These are phyloP conservation scores for Dothidotthia symphoricarpi DNA, from an alignment of 2,329 filamentous ascomycete genomes.

Conservation along the genomic window DNA sequence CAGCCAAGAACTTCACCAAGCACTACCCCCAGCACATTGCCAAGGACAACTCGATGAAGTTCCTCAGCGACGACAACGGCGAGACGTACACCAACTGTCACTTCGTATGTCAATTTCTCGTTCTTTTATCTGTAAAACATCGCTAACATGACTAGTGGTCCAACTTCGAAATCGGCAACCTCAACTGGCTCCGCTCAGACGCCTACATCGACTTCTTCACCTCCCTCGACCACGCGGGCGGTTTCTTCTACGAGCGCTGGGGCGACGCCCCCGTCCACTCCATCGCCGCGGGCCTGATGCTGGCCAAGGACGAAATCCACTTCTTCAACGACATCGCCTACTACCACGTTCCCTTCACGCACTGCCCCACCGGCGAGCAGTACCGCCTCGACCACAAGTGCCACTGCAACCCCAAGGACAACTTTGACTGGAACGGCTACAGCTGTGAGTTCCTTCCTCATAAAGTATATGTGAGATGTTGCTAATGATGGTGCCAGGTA, in stretches of 20 bases:
- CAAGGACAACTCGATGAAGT: constrained; percentile 81
- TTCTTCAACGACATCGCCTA: constrained; percentile 99
- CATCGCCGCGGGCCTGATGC: constrained; percentile 83
- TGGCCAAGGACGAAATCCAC: constrained; percentile 91
- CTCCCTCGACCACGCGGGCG: constrained; percentile 81
- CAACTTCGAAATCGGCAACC: constrained; percentile 94
- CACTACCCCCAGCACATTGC: constrained; percentile 85
- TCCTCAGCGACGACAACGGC: constrained; percentile 87
- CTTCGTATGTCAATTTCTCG: constrained; percentile 63
- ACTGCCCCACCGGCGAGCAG: constrained; percentile 91
- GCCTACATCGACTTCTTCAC: constrained; percentile 91
- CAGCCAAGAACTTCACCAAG: constrained; percentile 89
- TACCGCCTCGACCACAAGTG: constrained; percentile 81
- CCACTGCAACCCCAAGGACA: constrained; percentile 91
- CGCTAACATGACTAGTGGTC: constrained; percentile 69
- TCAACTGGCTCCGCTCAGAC: constrained; percentile 88
- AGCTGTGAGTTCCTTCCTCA: constrained; percentile 67
- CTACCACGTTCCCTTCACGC: constrained; percentile 95
- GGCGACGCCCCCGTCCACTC: constrained; percentile 97
- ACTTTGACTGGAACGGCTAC: constrained; percentile 99
- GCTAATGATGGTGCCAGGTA: constrained; percentile 61
- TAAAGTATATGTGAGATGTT: not conserved
- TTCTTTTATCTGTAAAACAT: not conserved
- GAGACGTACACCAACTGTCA: constrained; percentile 96
- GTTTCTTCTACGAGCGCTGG: constrained; percentile 99